A percentile compares a stretch with the other conserved stretches of the same genome.
phyloP scores from a whole-genome alignment of 2,329 filamentous ascomycete species.

The Intubia oerlemansii region DNA sequence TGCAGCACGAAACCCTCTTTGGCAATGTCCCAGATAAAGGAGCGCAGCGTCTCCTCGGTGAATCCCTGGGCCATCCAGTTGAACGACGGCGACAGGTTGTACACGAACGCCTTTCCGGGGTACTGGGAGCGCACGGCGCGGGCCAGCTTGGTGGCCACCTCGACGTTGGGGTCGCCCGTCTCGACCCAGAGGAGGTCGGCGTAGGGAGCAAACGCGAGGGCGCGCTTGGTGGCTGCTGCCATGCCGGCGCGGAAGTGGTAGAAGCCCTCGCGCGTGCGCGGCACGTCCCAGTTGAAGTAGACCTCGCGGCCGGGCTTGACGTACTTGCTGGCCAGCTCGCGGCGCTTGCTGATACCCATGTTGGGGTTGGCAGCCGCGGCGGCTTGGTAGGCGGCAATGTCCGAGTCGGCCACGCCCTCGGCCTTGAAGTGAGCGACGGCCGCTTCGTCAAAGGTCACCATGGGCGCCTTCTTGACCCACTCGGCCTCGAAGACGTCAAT shows the following conservation, averaged over 20 bases:
- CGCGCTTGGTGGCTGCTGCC: conserved; percentile 74
- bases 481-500: conserved; percentile 70
- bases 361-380: conserved; percentile 42
- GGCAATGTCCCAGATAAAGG: conserved; percentile 92
- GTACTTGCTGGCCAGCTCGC: conserved; percentile 46
- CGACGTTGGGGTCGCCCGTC: conserved; percentile 71
- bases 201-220: conserved; percentile 75
- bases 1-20: conserved; percentile 61
- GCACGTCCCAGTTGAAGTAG: conserved; percentile 77
- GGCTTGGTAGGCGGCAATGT: conserved; percentile 45
- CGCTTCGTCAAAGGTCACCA: conserved; percentile 85
- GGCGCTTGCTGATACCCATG: conserved; percentile 58
- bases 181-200: conserved; percentile 96
- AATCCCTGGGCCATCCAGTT: conserved; percentile 98
- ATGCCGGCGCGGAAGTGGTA: conserved; percentile 81
- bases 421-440: conserved; percentile 51
- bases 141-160: conserved; percentile 55
- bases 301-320: conserved; percentile 35
- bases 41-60: conserved; percentile 58
- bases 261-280: conserved; percentile 80
- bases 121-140: conserved; percentile 46
- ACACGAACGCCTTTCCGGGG: conserved; percentile 77
- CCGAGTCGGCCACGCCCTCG: conserved; percentile 39
- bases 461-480: conserved; percentile 71
- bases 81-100: conserved; percentile 92